Base-by-base conservation (phyloP, 768 basidiomycete species). In the Lyophyllum decastes region DNA sequence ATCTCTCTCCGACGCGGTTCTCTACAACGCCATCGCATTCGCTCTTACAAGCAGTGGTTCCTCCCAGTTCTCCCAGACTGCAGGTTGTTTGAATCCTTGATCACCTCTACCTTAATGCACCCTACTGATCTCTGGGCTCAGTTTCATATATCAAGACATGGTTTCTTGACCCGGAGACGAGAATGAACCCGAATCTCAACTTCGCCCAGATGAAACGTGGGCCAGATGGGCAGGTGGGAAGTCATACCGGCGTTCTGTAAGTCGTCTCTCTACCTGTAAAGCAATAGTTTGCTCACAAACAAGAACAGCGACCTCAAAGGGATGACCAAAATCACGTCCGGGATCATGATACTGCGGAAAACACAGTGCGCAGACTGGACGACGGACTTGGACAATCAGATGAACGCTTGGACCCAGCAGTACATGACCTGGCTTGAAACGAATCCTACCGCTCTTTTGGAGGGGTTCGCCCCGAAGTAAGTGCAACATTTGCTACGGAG, bases 101-200 rank as follows among this genome's bases (percentile, higher is more conserved):
- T 30, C 4, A 25, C 38, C n/a, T 40, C 27, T 16, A 11, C 19
- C 22, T 33, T 22, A 33, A 12, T 38, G 14, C 35, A 38, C 14
- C 41, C 22, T 22, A 14, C 11, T 47, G 33, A 53, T 40, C 45
- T 27, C 35, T 7, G 35, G 8, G 4, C 49, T 58, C 68, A 75
- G 83, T 76, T 3, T 65, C 67, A 4, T 84, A 77, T 66, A 66
- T 89, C 56, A 66, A 78, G 19, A 76, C 81, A 0, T 88, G 85
- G 83, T 90, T 89, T 73, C 59, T 88, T n/a, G 74, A 86, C 59
- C 61, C 66, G 1, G 72, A 68, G 3, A 88, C 87, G 0, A 70
- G 61, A 35, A 88, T 89, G 87, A 87, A 84, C 53, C 87, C 87
- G 0, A 83, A 86, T 62, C 69, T 90, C 41, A 76, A 85, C 56